A percentile compares a stretch with the other conserved stretches of the same genome.
These are phyloP conservation scores for Steccherinum ochraceum DNA, from an alignment of 768 basidiomycete genomes.

Conservation along the genomic window DNA sequence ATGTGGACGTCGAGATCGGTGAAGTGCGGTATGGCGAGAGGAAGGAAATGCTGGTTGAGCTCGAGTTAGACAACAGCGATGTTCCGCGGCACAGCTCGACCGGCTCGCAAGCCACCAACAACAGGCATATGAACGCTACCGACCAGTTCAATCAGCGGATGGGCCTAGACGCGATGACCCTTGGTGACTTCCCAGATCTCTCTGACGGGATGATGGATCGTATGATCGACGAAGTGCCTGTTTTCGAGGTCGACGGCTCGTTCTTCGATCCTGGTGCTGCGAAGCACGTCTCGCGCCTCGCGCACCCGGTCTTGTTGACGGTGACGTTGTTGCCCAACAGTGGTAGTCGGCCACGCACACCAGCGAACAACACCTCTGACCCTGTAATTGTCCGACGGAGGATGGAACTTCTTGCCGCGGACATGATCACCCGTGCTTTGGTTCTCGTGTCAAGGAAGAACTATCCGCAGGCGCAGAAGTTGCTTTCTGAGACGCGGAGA, in stretches of 20 bases:
- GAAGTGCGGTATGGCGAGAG: constrained; percentile 95
- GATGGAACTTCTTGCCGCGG: constrained; percentile 94
- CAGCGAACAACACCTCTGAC: constrained; percentile 50
- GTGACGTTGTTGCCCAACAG: constrained; percentile 74
- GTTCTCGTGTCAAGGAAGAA: constrained; percentile 91
- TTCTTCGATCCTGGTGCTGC: constrained; percentile 88
- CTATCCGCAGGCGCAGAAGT: constrained; percentile 83
- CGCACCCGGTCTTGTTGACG: constrained; percentile 91
- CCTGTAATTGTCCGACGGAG: constrained; percentile 87
- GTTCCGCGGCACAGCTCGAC: constrained; percentile 15
- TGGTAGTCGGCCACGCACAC: constrained; percentile 29
- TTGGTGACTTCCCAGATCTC: constrained; percentile 69
- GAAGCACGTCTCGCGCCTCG: constrained; percentile 82
- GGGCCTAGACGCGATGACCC: constrained; percentile 69
- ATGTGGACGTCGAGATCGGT: constrained; percentile 92
- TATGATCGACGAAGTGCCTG: constrained; percentile 97
- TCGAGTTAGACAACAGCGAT: constrained; percentile 84
- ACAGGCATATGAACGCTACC: constrained; percentile 61
- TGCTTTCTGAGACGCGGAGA: constrained; percentile 85
- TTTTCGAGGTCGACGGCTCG: constrained; percentile 91
- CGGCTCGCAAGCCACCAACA: constrained; percentile 16
- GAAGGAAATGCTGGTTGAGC: constrained; percentile 95
- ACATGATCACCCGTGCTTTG: constrained; percentile 94
- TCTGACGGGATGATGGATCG: constrained; percentile 91
- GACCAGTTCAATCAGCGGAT: constrained; percentile 85